phyloP scores from a whole-genome alignment of 371 early-diverging fungal species.

The Catenaria anguillulae region DNA sequence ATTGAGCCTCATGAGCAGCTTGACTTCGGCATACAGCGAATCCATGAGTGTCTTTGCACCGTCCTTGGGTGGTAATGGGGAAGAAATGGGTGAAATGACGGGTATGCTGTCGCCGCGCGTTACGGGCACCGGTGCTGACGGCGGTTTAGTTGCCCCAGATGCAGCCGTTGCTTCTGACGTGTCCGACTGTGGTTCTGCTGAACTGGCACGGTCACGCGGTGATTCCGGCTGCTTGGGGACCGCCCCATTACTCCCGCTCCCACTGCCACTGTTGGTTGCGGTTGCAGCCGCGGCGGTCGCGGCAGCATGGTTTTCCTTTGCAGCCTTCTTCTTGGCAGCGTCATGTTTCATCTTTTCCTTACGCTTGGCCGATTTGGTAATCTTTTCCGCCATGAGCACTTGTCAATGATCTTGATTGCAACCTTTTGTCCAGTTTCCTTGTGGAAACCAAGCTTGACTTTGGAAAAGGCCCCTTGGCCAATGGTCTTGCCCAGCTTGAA shows the following conservation, averaged over 20 bases:
- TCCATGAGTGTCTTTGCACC: constrained; percentile 1
- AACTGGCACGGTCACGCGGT: too few species aligned
- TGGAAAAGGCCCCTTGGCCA: constrained; percentile 43
- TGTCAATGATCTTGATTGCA: constrained; percentile 13
- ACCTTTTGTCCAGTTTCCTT: constrained; percentile 24
- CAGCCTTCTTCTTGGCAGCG: constrained; percentile 11
- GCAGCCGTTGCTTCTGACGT: too few species aligned
- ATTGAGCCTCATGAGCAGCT: constrained; percentile 19
- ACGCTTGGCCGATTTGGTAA: constrained; percentile 5
- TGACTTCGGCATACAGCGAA: constrained; percentile 18
- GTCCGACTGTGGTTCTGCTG: too few species aligned
- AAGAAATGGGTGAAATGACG: constrained; percentile 4
- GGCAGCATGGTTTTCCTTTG: constrained; percentile 9
- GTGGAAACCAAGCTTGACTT: constrained; percentile 32
- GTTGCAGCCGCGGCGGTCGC: neutral
- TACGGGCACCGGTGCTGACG: neutral
- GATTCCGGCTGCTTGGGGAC: too few species aligned
- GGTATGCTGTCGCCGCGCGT: neutral
- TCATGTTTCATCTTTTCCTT: constrained; percentile 11
- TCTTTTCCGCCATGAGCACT: constrained; percentile 13
- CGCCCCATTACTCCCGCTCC: too few species aligned
- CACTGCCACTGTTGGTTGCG: too few species aligned
- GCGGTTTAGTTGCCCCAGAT: neutral
- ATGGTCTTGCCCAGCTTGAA: constrained; percentile 31
- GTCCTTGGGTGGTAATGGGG: neutral